A percentile compares a stretch with the other conserved stretches of the same genome.
These are phyloP conservation scores for Magnusiomyces clavatus DNA, from an alignment of 1,139 yeast genomes.

Conservation along the genomic window DNA sequence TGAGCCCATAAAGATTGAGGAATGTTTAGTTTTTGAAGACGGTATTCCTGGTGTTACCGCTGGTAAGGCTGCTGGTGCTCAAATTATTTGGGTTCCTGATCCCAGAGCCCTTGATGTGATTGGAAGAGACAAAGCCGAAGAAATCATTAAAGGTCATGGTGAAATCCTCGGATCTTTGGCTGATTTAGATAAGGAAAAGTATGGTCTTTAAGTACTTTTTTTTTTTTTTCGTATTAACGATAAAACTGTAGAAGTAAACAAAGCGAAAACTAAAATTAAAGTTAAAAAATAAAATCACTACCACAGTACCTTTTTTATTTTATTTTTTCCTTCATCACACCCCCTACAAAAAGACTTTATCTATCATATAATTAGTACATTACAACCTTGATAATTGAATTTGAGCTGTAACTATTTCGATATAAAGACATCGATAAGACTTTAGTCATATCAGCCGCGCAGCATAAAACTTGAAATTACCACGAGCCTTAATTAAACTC, in stretches of 20 bases:
- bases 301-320: neutral
- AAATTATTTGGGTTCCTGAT: conserved; percentile 91
- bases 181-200: conserved; percentile 49
- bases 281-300: neutral
- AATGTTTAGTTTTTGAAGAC: conserved; percentile 88
- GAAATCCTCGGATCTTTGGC: conserved; percentile 46
- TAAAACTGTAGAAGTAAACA: neutral
- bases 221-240: neutral
- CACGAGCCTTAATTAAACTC: neutral
- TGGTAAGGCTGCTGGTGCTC: conserved; percentile 78
- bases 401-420: neutral
- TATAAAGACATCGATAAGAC: neutral
- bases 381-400: neutral
- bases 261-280: neutral
- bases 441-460: neutral
- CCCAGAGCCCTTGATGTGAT: conserved; percentile 53
- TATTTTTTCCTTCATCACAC: neutral
- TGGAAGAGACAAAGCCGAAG: conserved; percentile 34
- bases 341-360: neutral
- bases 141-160: conserved; percentile 48
- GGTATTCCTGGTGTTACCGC: conserved; percentile 85
- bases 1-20: conserved; percentile 46
- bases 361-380: neutral
- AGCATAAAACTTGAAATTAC: neutral
- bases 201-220: conserved; percentile 17